Base-by-base conservation (phyloP, 495 filamentous ascomycete species). In the Neurospora africana region DNA sequence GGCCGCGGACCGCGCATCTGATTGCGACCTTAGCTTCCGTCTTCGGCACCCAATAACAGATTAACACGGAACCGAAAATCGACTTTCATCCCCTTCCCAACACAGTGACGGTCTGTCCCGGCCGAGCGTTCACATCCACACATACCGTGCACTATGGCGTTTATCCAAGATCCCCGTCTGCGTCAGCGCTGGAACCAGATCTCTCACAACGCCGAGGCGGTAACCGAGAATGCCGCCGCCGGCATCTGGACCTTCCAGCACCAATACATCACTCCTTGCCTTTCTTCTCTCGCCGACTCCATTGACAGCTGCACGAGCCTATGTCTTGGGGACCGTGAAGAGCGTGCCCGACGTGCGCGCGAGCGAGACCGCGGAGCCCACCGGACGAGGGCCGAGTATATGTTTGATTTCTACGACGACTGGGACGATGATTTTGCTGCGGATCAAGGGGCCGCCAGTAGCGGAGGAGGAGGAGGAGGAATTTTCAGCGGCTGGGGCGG, bases 321-420 rank as follows among this genome's bases (percentile, higher is more conserved):
- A 1, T 97, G 93, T 79, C 85, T 93, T 35, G 89, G 91, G 19
- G 87, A 84, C 76, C 88, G 89, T 68, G 91, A 94, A 71, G 92
- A 93, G 75, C 91, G 91, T 47, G 82, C 88, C 30, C 89, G 91
- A 6, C 87, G 93, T 65, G 84, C 87, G 69, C 84, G 86, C 44
- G 85, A 87, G 72, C 81, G 86, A 38, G 88, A 82, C 15, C 78
- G 83, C 13, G 84, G 85, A 11, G 81, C 82, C 1, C 73, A 78
- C 9, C 83, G 90, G 74, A 91, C 90, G 11, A 82, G 89, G 44
- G 90, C 92, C 35, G 94, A 97, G 78, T 88, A 90, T 47, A 92
- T 88, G 74, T 99, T 99, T 75, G 96, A 97, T 76, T 99, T 99
- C 83, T 99, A 99, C 83, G 95, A 99, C 79, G 94, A 97, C 77